phyloP scores from a whole-genome alignment of 2,329 filamentous ascomycete genomes.

The Hypoxylon sp. region DNA sequence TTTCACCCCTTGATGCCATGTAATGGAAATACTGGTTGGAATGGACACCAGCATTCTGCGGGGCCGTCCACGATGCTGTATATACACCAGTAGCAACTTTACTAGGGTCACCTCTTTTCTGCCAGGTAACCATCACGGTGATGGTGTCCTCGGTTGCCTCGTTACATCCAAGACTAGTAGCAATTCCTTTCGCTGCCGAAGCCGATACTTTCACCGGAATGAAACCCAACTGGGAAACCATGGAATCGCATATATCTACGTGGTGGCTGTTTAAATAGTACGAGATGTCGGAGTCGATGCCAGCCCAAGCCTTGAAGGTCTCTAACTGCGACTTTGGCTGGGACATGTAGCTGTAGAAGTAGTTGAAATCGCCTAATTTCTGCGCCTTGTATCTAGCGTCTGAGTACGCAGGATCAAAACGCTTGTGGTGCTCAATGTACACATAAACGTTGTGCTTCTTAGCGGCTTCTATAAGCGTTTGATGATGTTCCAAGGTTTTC shows the following conservation, averaged over 20 bases:
- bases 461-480: conserved; percentile 79
- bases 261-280: conserved; percentile 98
- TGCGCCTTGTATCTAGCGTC: conserved; percentile 85
- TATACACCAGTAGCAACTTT: conserved; percentile 90
- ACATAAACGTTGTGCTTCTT: conserved; percentile 86
- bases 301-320: conserved; percentile 96
- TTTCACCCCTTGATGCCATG: conserved; percentile 85
- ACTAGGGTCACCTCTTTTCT: conserved; percentile 75
- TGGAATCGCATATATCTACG: conserved; percentile 91
- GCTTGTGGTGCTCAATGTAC: conserved; percentile 97
- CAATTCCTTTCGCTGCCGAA: conserved; percentile 82
- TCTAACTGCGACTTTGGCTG: conserved; percentile 92
- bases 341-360: conserved; percentile 98
- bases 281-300: conserved; percentile 91
- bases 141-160: conserved; percentile 93
- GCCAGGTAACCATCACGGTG: conserved; percentile 90
- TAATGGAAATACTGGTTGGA: conserved; percentile 98
- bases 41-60: conserved; percentile 93
- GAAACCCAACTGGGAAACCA: conserved; percentile 82
- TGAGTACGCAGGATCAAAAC: conserved; percentile 92
- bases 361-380: conserved; percentile 93
- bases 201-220: conserved; percentile 84
- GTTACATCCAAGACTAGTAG: conserved; percentile 83
- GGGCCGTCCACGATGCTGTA: conserved; percentile 95
- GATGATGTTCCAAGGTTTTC: conserved; percentile 85